A percentile compares a stretch with the other conserved stretches of the same genome.
These are phyloP conservation scores for Aplosporella prunicola DNA, from an alignment of 2,329 filamentous ascomycete genomes.

Conservation along the genomic window DNA sequence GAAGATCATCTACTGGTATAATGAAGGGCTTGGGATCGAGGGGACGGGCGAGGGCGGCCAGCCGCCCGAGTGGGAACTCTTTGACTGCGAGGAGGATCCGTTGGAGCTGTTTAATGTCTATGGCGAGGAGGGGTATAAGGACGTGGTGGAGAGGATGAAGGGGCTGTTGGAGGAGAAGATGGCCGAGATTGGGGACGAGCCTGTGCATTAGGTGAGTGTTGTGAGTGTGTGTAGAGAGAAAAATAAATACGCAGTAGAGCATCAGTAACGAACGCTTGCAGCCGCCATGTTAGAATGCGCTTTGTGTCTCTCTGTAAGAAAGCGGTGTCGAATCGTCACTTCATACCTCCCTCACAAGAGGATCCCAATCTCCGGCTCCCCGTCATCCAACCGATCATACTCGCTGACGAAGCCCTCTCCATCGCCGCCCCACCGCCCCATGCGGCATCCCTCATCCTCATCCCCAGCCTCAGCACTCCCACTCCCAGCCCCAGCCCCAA, in stretches of 20 bases:
- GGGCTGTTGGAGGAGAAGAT: constrained; percentile 36
- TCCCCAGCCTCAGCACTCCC: no score
- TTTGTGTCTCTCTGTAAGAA: no score
- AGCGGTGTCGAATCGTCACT: no score
- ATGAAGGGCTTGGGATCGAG: constrained; percentile 38
- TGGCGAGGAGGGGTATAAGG: constrained; percentile 21
- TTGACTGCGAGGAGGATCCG: constrained; percentile 43
- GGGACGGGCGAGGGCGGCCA: constrained; percentile 35
- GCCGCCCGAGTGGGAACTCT: constrained; percentile 46
- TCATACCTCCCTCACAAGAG: no score
- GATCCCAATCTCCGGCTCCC: no score
- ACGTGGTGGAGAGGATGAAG: constrained; percentile 26
- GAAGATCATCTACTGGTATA: constrained; percentile 51
- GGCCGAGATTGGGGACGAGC: constrained; percentile 43
- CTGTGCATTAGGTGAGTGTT: constrained; percentile 15
- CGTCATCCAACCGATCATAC: constrained; percentile 8
- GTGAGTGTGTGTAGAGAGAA: no score
- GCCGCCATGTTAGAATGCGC: no score
- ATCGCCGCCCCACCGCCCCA: no score
- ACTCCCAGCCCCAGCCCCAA: no score
- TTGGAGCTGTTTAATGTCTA: constrained; percentile 39
- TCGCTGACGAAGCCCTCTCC: constrained; percentile 4
- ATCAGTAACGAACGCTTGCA: no score
- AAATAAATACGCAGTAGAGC: no score
- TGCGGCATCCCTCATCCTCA: no score